Evolutionary conservation across 768 basidiomycete genomes (phyloP).

Genomic region (Leccinum disarticulatum): DNA sequence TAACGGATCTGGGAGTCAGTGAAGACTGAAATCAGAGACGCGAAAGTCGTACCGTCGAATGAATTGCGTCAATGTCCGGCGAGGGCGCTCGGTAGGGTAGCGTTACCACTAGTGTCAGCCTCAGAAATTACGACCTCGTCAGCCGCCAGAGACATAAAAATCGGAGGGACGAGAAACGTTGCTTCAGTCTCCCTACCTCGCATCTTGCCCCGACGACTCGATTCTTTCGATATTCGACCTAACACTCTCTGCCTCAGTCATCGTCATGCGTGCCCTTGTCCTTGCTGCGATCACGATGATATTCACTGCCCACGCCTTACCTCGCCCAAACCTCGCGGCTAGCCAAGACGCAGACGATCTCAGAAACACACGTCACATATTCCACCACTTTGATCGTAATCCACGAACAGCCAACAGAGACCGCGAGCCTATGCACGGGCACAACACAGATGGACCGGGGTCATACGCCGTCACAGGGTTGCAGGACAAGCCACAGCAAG

Average conservation of each 20-base stretch:
- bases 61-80: not conserved
- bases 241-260: slow-evolving; percentile 15
- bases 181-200: slow-evolving; percentile 1
- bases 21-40: not conserved
- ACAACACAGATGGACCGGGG: not conserved
- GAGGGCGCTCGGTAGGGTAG: not conserved
- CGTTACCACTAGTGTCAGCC: slow-evolving; percentile 17
- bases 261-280: slow-evolving; percentile 27
- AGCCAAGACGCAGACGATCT: slow-evolving; percentile 17
- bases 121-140: slow-evolving; percentile 10
- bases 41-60: not conserved
- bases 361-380: slow-evolving; percentile 22
- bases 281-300: slow-evolving; percentile 28
- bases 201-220: not conserved
- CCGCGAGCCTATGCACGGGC: not conserved
- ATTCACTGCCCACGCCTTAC: slow-evolving; percentile 19
- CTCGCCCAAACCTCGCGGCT: slow-evolving; percentile 25
- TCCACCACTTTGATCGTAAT: slow-evolving; percentile 33
- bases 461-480: not conserved
- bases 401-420: slow-evolving; percentile 21
- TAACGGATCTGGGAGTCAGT: not conserved
- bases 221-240: slow-evolving; percentile 6
- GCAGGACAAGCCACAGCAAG: not conserved
- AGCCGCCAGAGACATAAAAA: slow-evolving; percentile 27
- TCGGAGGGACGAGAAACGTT: not conserved